phyloP scores from a whole-genome alignment of 306 rosid species.

The Calophaca sinica region DNA sequence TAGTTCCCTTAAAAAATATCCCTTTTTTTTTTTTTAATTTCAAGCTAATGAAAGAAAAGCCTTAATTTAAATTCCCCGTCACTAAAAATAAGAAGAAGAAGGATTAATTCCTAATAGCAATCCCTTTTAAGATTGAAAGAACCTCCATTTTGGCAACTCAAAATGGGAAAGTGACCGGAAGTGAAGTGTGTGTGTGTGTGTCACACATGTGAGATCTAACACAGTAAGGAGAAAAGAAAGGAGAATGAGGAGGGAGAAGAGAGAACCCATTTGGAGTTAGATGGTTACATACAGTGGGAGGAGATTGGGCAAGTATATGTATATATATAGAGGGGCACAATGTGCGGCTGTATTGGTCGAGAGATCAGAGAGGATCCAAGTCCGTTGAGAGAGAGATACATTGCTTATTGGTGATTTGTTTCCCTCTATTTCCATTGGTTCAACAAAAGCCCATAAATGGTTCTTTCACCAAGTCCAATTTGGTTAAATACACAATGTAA shows the following conservation, averaged over 20 bases:
- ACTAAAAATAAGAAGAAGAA: no score
- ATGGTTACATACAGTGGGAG: not conserved
- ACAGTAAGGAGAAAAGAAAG: not conserved
- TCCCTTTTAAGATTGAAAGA: no score
- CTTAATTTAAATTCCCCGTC: no score
- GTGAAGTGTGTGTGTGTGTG: no score
- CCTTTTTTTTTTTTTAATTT: no score
- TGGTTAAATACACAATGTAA: not conserved
- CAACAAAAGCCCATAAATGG: not conserved
- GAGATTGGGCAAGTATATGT: not conserved
- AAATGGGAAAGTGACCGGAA: not conserved
- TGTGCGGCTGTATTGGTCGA: not conserved
- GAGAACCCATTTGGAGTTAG: not conserved
- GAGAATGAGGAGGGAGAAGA: not conserved
- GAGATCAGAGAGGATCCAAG: no score
- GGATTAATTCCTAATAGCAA: not conserved
- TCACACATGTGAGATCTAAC: not conserved
- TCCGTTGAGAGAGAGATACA: no score
- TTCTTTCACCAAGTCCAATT: not conserved
- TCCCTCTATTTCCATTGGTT: not conserved
- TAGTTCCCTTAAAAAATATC: not conserved
- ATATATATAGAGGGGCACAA: slow-evolving; percentile 8
- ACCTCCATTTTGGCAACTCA: not conserved
- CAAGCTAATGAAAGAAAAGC: not conserved
- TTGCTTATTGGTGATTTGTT: not conserved